Conservation (phyloP, 2,329 filamentous ascomycete species). For the Penicillium italicum region DNA sequence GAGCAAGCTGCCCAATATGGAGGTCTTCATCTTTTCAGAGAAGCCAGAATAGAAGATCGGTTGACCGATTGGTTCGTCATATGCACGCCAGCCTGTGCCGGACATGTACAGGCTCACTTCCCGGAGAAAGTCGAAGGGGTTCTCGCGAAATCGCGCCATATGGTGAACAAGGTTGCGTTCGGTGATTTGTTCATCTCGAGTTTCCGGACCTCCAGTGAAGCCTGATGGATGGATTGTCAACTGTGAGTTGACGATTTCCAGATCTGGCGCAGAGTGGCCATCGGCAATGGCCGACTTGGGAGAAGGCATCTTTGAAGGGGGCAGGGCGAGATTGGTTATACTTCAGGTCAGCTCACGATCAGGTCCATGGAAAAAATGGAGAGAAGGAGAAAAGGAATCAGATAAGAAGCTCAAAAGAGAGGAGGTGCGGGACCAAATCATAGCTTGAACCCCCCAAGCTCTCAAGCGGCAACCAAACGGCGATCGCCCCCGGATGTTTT, state of each 20-base stretch:
- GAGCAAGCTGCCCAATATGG: conserved; percentile 71
- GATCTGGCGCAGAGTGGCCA: conserved; percentile 61
- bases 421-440: conserved; percentile 8
- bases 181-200: conserved; percentile 46
- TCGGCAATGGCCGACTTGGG: conserved; percentile 29
- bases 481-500: conserved; percentile 22
- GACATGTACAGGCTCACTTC: conserved; percentile 92
- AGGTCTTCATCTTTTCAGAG: conserved; percentile 79
- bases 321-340: background rate
- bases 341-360: background rate
- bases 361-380: background rate
- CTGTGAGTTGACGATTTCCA: conserved; percentile 71
- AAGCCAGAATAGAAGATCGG: conserved; percentile 92
- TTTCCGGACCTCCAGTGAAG: conserved; percentile 43
- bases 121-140: conserved; percentile 74
- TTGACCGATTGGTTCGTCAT: conserved; percentile 85
- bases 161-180: conserved; percentile 57
- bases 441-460: conserved; percentile 17
- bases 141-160: conserved; percentile 79
- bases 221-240: conserved; percentile 72
- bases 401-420: background rate
- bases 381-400: background rate
- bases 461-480: conserved; percentile 22
- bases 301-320: conserved; percentile 27
- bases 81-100: conserved; percentile 90